Percentiles rank a stretch among this genome's conserved stretches.
These are phyloP conservation scores for Boechera divaricarpa DNA, from an alignment of 345 rosid genomes.

Conservation along the genomic window DNA sequence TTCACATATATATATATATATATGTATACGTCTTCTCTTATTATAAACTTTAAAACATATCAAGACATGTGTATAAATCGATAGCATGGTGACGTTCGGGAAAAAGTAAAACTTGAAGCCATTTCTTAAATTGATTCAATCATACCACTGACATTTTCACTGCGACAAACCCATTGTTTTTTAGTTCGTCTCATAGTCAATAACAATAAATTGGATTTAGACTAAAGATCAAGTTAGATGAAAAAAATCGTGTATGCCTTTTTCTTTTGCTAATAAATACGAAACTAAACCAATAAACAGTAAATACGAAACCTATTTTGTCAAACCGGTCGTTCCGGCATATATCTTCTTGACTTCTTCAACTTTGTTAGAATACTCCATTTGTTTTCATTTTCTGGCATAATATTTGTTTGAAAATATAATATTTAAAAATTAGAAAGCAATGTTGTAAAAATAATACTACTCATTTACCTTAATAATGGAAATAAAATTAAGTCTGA, in stretches of 20 bases:
- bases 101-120: conserved; percentile 17
- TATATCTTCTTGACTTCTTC: background rate
- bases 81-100: conserved; percentile 12
- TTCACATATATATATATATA: background rate
- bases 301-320: background rate
- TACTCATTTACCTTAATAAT: background rate
- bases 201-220: conserved; percentile 12
- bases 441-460: background rate
- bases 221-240: conserved; percentile 9
- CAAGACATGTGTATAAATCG: conserved; percentile 18
- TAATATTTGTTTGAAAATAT: background rate
- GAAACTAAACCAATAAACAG: background rate
- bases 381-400: background rate
- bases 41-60: background rate
- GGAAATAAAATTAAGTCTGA: background rate
- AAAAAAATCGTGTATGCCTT: background rate
- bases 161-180: conserved; percentile 23
- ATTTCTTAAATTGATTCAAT: conserved; percentile 16
- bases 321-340: background rate
- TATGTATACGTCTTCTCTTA: background rate
- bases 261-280: background rate
- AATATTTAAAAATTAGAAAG: background rate
- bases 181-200: background rate
- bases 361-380: background rate
- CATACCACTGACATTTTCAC: conserved; percentile 28